Base-by-base conservation (phyloP, 495 filamentous ascomycete species). In the Talaromyces wortmannii region DNA sequence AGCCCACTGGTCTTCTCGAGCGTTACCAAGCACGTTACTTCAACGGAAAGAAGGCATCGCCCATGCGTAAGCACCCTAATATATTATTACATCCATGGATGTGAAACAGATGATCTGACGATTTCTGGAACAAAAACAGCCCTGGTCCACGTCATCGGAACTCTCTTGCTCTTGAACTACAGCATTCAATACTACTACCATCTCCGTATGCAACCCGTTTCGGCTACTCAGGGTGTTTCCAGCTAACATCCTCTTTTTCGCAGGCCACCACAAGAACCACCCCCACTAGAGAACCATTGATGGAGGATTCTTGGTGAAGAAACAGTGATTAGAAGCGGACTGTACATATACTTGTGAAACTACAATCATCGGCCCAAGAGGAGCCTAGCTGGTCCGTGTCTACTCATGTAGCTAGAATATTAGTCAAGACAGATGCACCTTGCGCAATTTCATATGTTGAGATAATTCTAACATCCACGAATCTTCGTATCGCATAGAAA, bases 141-240 rank as follows among this genome's bases (percentile, higher is more conserved):
- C 57, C 75, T 97, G 61, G 77, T 90, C 58, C 94, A 98, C 71
- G 81, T 86, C 61, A 91, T 98, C 64, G 84, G 75, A 52, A 76
- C 77, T 60, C 72, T 98, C 48, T 70, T 92, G 57, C 69, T 82
- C 55, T 62, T 97, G 57, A 91, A 91, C 61, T 99, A 99, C 76
- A 87, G 87, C 59, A 88, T 96, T 77, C 88, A 94, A 74, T 98
- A 98, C 85, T 97, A 98, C 82, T 97, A 95, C 88, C 95, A 99
- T 76, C 83, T 97, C 61, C 91, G 94, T 98, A 85, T 69, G 90
- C 81, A 55, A 60, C 55, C 45, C 59, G 29, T 11, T 23, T 45
- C 8, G 4, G 3, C 11, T 31, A n/a, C 13, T 5, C 31, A n/a
- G 15, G 18, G 31, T 53, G 23, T 45, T 33, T 10, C 12, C 30